Evolutionary conservation across 2,329 filamentous ascomycete species (phyloP).

Genomic region (Aspergillus puulaauensis): DNA sequence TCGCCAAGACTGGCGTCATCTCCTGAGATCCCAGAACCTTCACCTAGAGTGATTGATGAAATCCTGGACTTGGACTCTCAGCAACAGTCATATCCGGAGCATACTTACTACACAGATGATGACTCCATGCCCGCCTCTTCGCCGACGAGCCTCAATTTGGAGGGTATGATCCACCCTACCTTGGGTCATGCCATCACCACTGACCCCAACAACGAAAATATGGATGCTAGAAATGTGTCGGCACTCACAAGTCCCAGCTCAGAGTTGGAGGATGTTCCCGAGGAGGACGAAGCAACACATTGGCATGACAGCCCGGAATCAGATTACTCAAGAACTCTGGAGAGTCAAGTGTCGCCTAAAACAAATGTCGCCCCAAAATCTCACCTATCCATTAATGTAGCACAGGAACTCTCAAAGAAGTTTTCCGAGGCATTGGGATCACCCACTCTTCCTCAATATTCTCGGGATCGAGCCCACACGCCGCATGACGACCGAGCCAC

Average conservation of each 20-base stretch:
- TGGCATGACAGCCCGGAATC: conserved; percentile 32
- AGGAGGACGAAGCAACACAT: conserved; percentile 43
- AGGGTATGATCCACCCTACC: conserved; percentile 29
- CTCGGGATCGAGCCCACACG: conserved; percentile 16
- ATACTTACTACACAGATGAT: conserved; percentile 26
- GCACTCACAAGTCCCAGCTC: conserved; percentile 41
- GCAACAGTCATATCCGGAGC: conserved; percentile 30
- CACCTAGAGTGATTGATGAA: conserved; percentile 41
- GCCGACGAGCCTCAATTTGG: conserved; percentile 23
- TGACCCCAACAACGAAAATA: conserved; percentile 39
- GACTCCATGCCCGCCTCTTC: conserved; percentile 12
- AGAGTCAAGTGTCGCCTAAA: conserved; percentile 16
- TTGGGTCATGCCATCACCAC: conserved; percentile 43
- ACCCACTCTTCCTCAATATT: conserved; percentile 34
- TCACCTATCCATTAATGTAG: conserved; percentile 32
- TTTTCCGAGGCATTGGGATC: conserved; percentile 49
- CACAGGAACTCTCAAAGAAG: conserved; percentile 36
- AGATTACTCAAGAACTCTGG: conserved; percentile 19
- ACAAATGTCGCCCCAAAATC: conserved; percentile 20
- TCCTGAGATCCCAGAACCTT: conserved; percentile 33
- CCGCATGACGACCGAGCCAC: conserved; percentile 17
- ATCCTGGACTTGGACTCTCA: conserved; percentile 35
- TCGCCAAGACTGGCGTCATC: conserved; percentile 35
- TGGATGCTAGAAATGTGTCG: conserved; percentile 38
- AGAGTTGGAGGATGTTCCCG: conserved; percentile 46